phyloP scores from a whole-genome alignment of 2,329 filamentous ascomycete species.

The Dendryphion nanum region DNA sequence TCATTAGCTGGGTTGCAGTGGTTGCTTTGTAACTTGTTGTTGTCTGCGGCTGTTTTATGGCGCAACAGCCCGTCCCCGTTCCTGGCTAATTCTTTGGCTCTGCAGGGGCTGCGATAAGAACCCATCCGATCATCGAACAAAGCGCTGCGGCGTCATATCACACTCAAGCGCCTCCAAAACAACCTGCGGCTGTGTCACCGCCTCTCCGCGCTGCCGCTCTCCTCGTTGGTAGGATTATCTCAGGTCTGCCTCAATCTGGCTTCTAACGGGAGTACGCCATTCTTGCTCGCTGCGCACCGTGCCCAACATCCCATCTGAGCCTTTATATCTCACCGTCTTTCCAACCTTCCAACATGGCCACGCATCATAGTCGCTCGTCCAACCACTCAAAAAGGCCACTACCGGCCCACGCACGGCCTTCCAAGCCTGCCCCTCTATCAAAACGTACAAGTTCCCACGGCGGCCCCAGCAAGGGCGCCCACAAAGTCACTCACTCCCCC shows the following conservation, averaged over 20 bases:
- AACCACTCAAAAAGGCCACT: constrained; percentile 36
- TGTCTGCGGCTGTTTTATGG: too few species aligned
- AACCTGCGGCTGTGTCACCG: constrained; percentile 38
- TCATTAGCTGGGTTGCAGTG: too few species aligned
- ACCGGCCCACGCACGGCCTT: constrained; percentile 33
- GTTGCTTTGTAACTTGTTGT: too few species aligned
- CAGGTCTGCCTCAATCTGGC: constrained; percentile 8
- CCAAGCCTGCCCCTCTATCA: constrained; percentile 30
- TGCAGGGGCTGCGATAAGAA: constrained; percentile 36
- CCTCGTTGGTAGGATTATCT: constrained; percentile 18
- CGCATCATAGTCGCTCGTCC: constrained; percentile 35
- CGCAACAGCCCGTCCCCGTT: too few species aligned
- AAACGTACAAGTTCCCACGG: constrained; percentile 34
- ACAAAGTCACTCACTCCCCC: constrained; percentile 20
- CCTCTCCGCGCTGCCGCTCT: constrained; percentile 29
- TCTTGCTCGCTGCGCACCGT: constrained; percentile 25
- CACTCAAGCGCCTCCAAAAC: constrained; percentile 15
- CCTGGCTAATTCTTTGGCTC: constrained; percentile 34
- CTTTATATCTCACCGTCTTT: constrained; percentile 36
- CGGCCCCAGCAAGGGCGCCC: constrained; percentile 22
- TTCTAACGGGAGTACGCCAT: constrained; percentile 15
- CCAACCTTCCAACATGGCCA: constrained; percentile 30
- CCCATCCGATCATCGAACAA: constrained; percentile 33
- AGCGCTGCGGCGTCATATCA: constrained; percentile 37
- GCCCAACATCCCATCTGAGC: too few species aligned